These are phyloP conservation scores for Ascodesmis nigricans DNA, from an alignment of 495 filamentous ascomycete species.

Conservation along the genomic window DNA sequence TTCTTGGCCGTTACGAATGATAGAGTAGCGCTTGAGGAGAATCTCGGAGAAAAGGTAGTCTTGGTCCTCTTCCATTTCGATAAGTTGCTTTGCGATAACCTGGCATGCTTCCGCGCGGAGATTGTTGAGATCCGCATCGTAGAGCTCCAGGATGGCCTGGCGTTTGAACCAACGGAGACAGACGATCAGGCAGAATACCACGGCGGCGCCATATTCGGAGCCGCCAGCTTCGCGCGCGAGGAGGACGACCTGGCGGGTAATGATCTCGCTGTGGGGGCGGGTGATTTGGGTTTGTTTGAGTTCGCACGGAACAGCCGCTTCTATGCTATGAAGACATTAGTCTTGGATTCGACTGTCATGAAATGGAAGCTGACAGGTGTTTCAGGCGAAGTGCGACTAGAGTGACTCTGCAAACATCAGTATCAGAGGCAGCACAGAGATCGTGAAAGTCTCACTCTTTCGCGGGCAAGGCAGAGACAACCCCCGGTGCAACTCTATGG, in stretches of 20 bases:
- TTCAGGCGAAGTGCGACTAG: conserved; percentile 72
- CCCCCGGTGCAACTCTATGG: conserved; percentile 4
- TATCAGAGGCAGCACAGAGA: conserved; percentile 20
- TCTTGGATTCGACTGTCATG: not conserved
- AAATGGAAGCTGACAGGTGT: conserved; percentile 32
- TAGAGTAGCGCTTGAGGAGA: conserved; percentile 78
- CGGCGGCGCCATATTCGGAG: conserved; percentile 47
- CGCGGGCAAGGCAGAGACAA: conserved; percentile 12
- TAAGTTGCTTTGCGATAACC: conserved; percentile 81
- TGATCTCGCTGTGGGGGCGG: conserved; percentile 56
- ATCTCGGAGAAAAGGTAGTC: conserved; percentile 54
- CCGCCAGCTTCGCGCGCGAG: conserved; percentile 67
- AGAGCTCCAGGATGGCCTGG: conserved; percentile 54
- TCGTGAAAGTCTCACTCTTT: conserved; percentile 8
- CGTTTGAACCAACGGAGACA: conserved; percentile 79
- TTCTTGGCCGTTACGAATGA: conserved; percentile 46
- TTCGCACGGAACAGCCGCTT: conserved; percentile 72
- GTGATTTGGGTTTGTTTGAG: conserved; percentile 51
- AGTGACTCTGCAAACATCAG: conserved; percentile 34
- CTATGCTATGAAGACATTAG: conserved; percentile 29
- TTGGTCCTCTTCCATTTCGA: conserved; percentile 60
- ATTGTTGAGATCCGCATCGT: conserved; percentile 69
- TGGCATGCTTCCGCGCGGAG: conserved; percentile 70
- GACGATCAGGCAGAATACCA: conserved; percentile 69
- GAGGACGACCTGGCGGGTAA: conserved; percentile 53